Conservation (phyloP, 805 yeast species). For the Suhomyces sp. region DNA sequence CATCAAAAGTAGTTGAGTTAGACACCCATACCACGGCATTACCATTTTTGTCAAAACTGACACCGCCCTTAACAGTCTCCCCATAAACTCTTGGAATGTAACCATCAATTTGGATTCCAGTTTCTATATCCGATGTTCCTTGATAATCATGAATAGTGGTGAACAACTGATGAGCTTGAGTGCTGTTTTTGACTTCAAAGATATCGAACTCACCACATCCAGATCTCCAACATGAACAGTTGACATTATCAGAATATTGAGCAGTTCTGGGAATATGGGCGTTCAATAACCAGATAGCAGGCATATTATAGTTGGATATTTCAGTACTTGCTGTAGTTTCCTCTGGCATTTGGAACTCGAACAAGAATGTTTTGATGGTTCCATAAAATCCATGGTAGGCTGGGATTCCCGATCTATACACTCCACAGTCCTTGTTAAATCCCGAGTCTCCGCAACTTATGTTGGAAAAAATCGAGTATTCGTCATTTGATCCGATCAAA, state of each 20-base stretch:
- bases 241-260: constrained; percentile 58
- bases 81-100: constrained; percentile 52
- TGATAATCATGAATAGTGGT: constrained; percentile 76
- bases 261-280: constrained; percentile 73
- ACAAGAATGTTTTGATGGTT: constrained; percentile 64
- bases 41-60: constrained; percentile 61
- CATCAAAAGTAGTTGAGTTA: constrained; percentile 49
- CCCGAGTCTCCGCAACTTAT: constrained; percentile 56
- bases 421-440: constrained; percentile 63
- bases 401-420: constrained; percentile 69
- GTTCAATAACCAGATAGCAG: constrained; percentile 75
- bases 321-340: constrained; percentile 37
- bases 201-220: constrained; percentile 82
- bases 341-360: constrained; percentile 65
- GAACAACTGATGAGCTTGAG: constrained; percentile 53
- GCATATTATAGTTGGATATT: constrained; percentile 53
- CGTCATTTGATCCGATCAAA: constrained; percentile 54
- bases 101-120: constrained; percentile 58
- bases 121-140: constrained; percentile 59
- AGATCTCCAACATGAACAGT: constrained; percentile 73
- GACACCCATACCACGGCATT: constrained; percentile 59
- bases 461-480: constrained; percentile 58
- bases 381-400: constrained; percentile 74
- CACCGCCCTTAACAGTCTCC: constrained; percentile 64
- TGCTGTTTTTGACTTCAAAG: constrained; percentile 67